Conservation (phyloP, 1,284 basidiomycete genomes). For the Termitomyces sp. region DNA sequence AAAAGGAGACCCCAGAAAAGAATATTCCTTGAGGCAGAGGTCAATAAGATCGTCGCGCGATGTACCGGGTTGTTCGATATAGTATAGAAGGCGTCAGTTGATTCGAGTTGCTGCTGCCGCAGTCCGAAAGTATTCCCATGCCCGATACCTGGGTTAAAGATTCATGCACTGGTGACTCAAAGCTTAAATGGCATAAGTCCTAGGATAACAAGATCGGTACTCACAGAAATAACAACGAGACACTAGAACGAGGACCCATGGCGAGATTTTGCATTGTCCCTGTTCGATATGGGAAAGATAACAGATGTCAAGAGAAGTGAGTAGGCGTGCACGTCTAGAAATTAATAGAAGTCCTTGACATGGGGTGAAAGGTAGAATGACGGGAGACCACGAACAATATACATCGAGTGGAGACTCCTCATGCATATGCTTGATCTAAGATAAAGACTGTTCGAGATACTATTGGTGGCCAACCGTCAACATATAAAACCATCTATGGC, state of each 20-base stretch:
- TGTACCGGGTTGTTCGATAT: not conserved
- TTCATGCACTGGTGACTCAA: not conserved
- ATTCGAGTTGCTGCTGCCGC: not conserved
- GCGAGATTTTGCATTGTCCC: not conserved
- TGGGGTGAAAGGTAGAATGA: not conserved
- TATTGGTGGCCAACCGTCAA: not conserved
- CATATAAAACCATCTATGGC: not conserved
- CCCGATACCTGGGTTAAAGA: not conserved
- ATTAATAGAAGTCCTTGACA: not conserved
- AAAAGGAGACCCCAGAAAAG: not conserved
- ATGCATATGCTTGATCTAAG: not conserved
- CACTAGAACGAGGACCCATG: not conserved
- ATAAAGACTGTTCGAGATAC: not conserved
- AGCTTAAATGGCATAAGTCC: not conserved
- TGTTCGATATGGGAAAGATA: not conserved
- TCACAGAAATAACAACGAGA: not conserved
- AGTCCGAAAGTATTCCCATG: not conserved
- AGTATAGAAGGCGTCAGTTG: not conserved
- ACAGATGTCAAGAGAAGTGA: not conserved
- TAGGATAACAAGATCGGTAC: not conserved
- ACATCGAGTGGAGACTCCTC: not conserved
- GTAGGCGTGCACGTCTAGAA: too few relatives aligned
- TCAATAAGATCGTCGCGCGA: not conserved
- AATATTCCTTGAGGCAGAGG: not conserved
- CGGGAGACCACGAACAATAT: not conserved